These are phyloP conservation scores for Kitagawia praeruptora DNA, from an alignment of 129 eudicot genomes.

Conservation along the genomic window DNA sequence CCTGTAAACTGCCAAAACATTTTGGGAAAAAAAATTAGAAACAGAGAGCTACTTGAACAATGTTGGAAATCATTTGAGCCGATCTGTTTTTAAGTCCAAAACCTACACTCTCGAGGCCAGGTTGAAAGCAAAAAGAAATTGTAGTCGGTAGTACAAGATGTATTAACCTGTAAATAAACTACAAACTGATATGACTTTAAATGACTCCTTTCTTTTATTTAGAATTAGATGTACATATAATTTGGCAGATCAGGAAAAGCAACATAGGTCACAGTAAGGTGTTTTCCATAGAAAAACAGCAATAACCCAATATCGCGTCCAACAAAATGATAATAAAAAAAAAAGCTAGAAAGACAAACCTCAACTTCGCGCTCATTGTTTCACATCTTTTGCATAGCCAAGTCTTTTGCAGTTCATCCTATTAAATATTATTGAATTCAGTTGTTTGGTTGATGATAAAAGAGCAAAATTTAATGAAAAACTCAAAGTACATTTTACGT, in stretches of 20 bases:
- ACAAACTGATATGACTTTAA: neutral
- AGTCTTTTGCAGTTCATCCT: constrained; percentile 90
- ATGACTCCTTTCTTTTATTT: neutral
- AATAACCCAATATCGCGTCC: neutral
- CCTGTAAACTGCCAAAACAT: too few relatives aligned
- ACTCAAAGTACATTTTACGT: neutral
- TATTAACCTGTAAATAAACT: neutral
- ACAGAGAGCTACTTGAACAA: too few relatives aligned
- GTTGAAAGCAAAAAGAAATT: neutral
- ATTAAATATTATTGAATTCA: constrained; percentile 11
- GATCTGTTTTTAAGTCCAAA: too few relatives aligned
- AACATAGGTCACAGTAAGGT: neutral
- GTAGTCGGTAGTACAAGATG: neutral
- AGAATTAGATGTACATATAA: neutral
- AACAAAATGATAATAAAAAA: neutral
- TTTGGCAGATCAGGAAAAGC: neutral
- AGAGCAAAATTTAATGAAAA: neutral
- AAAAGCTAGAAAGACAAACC: constrained; percentile 33
- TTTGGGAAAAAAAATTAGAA: too few relatives aligned
- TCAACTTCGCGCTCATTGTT: constrained; percentile 93
- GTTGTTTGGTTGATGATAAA: neutral
- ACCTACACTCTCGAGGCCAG: too few relatives aligned
- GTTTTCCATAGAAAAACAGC: neutral
- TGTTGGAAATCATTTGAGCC: too few relatives aligned
- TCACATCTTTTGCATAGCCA: constrained; percentile 98